These are phyloP conservation scores for Aureobasidium subglaciale DNA, from an alignment of 2,329 filamentous ascomycete genomes.

Conservation along the genomic window DNA sequence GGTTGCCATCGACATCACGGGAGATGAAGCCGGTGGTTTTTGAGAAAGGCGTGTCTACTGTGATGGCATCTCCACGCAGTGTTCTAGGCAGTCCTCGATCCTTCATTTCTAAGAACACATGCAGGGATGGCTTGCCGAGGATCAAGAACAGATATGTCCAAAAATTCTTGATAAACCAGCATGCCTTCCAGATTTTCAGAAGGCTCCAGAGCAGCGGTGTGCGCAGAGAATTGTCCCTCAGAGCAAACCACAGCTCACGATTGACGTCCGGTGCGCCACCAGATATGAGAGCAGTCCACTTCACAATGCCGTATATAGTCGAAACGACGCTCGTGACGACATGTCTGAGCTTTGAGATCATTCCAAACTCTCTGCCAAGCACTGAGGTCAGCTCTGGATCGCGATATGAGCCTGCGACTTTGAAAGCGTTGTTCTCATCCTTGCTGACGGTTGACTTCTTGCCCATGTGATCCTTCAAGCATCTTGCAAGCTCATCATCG, in stretches of 20 bases:
- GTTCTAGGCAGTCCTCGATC: slow-evolving; percentile 14
- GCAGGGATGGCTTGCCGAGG: not conserved
- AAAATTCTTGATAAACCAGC: slow-evolving; percentile 17
- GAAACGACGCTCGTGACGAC: not conserved
- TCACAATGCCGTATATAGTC: slow-evolving; percentile 9
- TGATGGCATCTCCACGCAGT: slow-evolving; percentile 13
- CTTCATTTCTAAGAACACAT: not conserved
- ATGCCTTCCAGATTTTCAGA: slow-evolving; percentile 18
- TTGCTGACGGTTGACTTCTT: not conserved
- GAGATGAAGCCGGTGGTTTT: slow-evolving; percentile 17
- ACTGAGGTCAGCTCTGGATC: slow-evolving; percentile 8
- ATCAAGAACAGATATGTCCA: slow-evolving; percentile 15
- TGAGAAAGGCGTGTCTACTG: slow-evolving; percentile 15
- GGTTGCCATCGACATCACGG: slow-evolving; percentile 7
- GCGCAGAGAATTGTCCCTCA: slow-evolving; percentile 7
- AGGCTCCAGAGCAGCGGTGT: slow-evolving; percentile 12
- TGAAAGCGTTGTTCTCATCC: slow-evolving; percentile 2
- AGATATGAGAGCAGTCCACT: slow-evolving; percentile 18
- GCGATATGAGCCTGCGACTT: not conserved
- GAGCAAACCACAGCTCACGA: slow-evolving; percentile 16
- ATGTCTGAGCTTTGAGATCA: not conserved
- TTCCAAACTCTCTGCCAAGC: not conserved
- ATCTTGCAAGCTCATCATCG: not conserved
- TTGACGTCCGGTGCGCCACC: slow-evolving; percentile 15
- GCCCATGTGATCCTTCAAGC: not conserved